Conservation (phyloP, 306 rosid species). For the Abrus precatorius region DNA sequence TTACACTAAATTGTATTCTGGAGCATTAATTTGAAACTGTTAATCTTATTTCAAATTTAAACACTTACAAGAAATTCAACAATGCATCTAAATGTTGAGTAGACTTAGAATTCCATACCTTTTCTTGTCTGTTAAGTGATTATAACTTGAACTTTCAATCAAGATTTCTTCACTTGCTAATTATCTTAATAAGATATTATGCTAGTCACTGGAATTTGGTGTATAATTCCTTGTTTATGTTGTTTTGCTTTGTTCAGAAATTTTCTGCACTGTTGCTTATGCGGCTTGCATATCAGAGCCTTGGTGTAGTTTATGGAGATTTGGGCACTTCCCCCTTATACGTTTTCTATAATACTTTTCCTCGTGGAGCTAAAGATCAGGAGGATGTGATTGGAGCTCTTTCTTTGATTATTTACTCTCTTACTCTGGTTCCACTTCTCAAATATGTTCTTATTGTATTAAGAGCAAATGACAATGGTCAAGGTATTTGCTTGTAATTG, state of each 20-base stretch:
- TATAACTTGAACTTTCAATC: not conserved
- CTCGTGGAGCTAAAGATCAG: constrained; percentile 61
- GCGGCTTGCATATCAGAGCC: constrained; percentile 95
- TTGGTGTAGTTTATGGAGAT: constrained; percentile 97
- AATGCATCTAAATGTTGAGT: not conserved
- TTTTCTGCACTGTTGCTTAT: constrained; percentile 77
- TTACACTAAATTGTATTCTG: constrained; percentile 8
- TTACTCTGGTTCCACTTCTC: constrained; percentile 88
- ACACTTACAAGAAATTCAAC: constrained; percentile 26
- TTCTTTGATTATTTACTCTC: constrained; percentile 96
- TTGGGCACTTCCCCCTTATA: constrained; percentile 97
- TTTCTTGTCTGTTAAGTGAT: not conserved
- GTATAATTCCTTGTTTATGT: constrained; percentile 48
- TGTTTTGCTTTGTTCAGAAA: constrained; percentile 64
- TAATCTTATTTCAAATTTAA: not conserved
- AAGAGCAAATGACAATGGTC: constrained; percentile 96
- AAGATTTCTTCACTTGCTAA: not conserved
- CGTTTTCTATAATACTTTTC: constrained; percentile 93
- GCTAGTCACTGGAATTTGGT: constrained; percentile 16
- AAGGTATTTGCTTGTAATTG: constrained; percentile 68
- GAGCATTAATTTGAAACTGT: not conserved
- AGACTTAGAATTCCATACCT: not conserved
- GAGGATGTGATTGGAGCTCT: constrained; percentile 93
- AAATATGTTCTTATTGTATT: constrained; percentile 88
- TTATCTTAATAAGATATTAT: not conserved